Evolutionary conservation across 495 filamentous ascomycete species (phyloP).

Genomic region (Annulohypoxylon maeteangense): DNA sequence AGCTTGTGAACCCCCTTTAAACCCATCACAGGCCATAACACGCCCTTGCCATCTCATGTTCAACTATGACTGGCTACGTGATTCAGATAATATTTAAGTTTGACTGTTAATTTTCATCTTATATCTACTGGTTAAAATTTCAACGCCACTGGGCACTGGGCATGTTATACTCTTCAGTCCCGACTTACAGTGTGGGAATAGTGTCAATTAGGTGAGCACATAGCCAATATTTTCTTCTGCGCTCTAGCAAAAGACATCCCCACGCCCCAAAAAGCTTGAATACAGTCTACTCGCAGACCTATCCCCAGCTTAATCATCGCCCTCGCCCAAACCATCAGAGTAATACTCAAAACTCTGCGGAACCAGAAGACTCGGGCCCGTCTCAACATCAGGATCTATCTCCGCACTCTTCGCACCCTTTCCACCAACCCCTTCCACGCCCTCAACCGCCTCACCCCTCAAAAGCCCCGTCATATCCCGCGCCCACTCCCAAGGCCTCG

Average conservation of each 20-base stretch:
- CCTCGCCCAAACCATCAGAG: slow-evolving; percentile 29
- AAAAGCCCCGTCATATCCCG: slow-evolving; percentile 67
- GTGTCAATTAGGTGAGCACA: neutral
- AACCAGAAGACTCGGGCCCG: slow-evolving; percentile 11
- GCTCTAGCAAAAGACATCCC: neutral
- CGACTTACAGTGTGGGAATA: neutral
- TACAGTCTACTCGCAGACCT: neutral
- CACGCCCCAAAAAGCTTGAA: neutral
- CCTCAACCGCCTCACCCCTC: slow-evolving; percentile 35
- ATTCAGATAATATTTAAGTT: neutral
- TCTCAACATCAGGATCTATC: slow-evolving; percentile 28
- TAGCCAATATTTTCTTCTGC: neutral
- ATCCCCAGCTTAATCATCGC: slow-evolving; percentile 3
- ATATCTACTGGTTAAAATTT: neutral
- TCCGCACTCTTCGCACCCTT: slow-evolving; percentile 1
- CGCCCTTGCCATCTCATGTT: neutral
- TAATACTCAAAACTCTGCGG: slow-evolving; percentile 41
- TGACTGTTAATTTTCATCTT: neutral
- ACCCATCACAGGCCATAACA: neutral
- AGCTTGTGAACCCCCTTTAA: slow-evolving; percentile 3
- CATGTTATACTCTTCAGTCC: no score
- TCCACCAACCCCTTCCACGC: slow-evolving; percentile 15
- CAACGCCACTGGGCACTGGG: neutral
- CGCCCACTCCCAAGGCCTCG: slow-evolving; percentile 78
- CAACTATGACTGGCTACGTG: neutral